Conservation (phyloP, 257 asterid species). For the Fraxinus americana region DNA sequence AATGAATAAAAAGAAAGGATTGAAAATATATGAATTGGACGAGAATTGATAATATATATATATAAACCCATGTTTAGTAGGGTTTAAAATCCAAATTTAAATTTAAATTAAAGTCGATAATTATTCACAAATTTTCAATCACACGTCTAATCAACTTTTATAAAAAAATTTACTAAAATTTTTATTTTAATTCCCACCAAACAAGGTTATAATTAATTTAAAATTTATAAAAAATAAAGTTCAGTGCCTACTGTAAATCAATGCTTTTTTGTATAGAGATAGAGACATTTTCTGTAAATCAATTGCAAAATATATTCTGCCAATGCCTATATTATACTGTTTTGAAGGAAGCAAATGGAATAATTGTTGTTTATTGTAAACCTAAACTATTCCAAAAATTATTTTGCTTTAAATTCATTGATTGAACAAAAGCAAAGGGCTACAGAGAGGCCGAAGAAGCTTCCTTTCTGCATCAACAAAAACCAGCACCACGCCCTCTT, state of each 20-base stretch:
- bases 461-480: constrained; percentile 52
- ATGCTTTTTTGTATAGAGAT: not conserved
- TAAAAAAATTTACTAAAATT: too few relatives aligned
- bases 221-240: too few relatives aligned
- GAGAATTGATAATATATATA: too few relatives aligned
- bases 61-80: too few relatives aligned
- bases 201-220: too few relatives aligned
- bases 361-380: constrained; percentile 12
- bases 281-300: not conserved
- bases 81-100: too few relatives aligned
- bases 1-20: too few relatives aligned
- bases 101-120: too few relatives aligned
- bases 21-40: too few relatives aligned
- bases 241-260: not conserved
- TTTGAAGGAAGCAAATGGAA: constrained; percentile 26
- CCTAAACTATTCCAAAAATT: not conserved
- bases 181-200: too few relatives aligned
- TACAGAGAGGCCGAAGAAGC: constrained; percentile 55
- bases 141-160: too few relatives aligned
- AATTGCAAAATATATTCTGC: not conserved
- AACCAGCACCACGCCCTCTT: constrained; percentile 41
- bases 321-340: constrained; percentile 1
- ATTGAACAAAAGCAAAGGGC: constrained; percentile 8
- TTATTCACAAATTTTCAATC: too few relatives aligned
- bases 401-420: not conserved